These are phyloP conservation scores for Phoenix dactylifera DNA, from an alignment of 176 grass and related monocot species.

Conservation along the genomic window DNA sequence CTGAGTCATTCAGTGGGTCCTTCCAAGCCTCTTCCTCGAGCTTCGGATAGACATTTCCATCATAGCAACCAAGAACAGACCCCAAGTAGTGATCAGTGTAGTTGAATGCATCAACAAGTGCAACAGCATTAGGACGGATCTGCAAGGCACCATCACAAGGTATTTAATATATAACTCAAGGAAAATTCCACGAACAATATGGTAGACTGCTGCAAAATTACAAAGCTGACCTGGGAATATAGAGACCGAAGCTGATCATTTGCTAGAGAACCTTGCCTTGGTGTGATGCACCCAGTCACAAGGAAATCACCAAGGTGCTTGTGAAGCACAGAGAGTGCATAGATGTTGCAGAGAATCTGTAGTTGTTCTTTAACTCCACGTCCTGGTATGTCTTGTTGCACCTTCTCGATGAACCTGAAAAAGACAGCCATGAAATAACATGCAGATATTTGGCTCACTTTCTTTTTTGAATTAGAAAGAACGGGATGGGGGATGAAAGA, in stretches of 20 bases:
- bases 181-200: too few relatives aligned
- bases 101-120: constrained; percentile 82
- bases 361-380: constrained; percentile 71
- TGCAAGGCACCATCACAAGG: constrained; percentile 14
- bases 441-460: too few relatives aligned
- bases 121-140: constrained; percentile 63
- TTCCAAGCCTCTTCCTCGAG: constrained; percentile 85
- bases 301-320: constrained; percentile 93
- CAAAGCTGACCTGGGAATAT: constrained; percentile 44
- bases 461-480: too few relatives aligned
- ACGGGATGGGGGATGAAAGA: too few relatives aligned
- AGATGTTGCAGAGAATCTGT: constrained; percentile 62
- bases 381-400: constrained; percentile 57
- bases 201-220: too few relatives aligned
- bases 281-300: constrained; percentile 64
- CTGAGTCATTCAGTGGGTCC: constrained; percentile 72
- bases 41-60: constrained; percentile 74
- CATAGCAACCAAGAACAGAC: constrained; percentile 58
- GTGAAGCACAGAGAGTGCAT: constrained; percentile 66
- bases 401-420: constrained; percentile 74
- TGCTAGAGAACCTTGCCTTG: constrained; percentile 61
- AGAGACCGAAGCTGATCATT: constrained; percentile 62
- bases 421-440: too few relatives aligned
- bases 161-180: too few relatives aligned
- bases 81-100: constrained; percentile 89